Conservation (phyloP, 495 filamentous ascomycete species). For the Lophium mytilinum region DNA sequence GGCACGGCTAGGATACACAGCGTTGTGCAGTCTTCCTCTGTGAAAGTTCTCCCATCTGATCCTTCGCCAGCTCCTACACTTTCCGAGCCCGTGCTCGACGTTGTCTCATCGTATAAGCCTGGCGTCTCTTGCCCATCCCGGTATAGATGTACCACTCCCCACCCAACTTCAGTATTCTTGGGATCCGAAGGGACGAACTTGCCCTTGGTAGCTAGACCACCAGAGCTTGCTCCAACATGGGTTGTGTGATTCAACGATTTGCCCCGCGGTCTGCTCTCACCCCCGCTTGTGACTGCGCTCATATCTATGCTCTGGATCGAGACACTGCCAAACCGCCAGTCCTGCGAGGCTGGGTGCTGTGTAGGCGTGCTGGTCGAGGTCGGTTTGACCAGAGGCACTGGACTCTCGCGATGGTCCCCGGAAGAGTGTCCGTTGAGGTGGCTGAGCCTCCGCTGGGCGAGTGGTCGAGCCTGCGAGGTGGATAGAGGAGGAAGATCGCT, state of each 20-base stretch:
- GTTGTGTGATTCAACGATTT: constrained; percentile 20
- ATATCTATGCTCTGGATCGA: constrained; percentile 57
- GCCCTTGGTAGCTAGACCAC: constrained; percentile 63
- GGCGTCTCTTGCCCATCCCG: constrained; percentile 73
- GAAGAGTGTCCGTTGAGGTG: constrained; percentile 13
- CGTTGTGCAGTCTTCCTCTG: constrained; percentile 69
- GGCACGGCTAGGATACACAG: constrained; percentile 92
- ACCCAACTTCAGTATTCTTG: constrained; percentile 74
- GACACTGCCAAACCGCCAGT: constrained; percentile 58
- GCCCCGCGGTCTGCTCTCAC: constrained; percentile 15
- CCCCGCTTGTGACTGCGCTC: constrained; percentile 20
- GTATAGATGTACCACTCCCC: constrained; percentile 91
- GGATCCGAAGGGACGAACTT: constrained; percentile 65
- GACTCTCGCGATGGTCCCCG: constrained; percentile 19
- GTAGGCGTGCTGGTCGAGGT: constrained; percentile 3
- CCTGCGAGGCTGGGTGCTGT: constrained; percentile 31
- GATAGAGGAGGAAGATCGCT: constrained; percentile 7
- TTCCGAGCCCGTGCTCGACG: constrained; percentile 26
- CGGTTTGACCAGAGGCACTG: constrained; percentile 16
- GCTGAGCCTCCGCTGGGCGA: constrained; percentile 8
- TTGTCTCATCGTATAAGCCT: constrained; percentile 37
- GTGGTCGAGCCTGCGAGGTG: constrained; percentile 1
- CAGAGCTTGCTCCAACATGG: constrained; percentile 32
- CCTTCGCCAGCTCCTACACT: constrained; percentile 14
- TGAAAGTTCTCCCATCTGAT: constrained; percentile 27